Base-by-base conservation (phyloP, 164 flowering plant genomes). In the Vitis rupestris region DNA sequence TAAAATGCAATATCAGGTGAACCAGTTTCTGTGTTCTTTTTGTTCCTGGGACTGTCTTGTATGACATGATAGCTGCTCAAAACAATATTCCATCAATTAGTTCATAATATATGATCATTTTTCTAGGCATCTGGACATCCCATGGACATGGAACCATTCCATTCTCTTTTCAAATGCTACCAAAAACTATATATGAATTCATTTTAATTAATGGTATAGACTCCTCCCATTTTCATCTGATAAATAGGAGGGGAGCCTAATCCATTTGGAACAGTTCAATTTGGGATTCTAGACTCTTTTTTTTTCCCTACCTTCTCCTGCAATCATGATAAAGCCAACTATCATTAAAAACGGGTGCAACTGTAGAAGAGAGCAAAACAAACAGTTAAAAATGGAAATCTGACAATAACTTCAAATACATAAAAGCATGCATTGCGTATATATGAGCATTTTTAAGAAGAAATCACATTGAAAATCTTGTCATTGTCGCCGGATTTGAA, bases 301-400 rank as follows among this genome's bases (percentile, higher is more conserved):
- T 23, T 27, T 5, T 4, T 56, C 0, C 75, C 76, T 81, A 85
- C 92, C 94, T 89, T 91, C 89, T 62, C 97, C 94, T 3, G 78
- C 64, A 12, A 83, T 8, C 6, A 82, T 52, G 48, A 85, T 49
- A 53, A 82, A 73, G 7, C 88, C 86, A 64, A 84, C 30, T 23
- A 74, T 63, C 90, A 83, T 87, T 6, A 84, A 72, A 59, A 92
- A 69, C 10, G 87, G 84, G 70, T 92, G 97, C 52, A 90, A 29
- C 97, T 92, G 83, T 47, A 66, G 19, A 61, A 19, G 14, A 53
- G 52, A 67, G 12, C 70, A 30, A 53, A 48, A 48, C 15, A 15
- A 61, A 29, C 37, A 47, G 47, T 14, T 16, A 37, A 9, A 27
- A 47, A 63, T 7, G 31, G 12, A 5, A 47, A 47, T 5, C 5